These are phyloP conservation scores for Berkeleyomyces rouxiae DNA, from an alignment of 2,329 filamentous ascomycete species.

Conservation along the genomic window DNA sequence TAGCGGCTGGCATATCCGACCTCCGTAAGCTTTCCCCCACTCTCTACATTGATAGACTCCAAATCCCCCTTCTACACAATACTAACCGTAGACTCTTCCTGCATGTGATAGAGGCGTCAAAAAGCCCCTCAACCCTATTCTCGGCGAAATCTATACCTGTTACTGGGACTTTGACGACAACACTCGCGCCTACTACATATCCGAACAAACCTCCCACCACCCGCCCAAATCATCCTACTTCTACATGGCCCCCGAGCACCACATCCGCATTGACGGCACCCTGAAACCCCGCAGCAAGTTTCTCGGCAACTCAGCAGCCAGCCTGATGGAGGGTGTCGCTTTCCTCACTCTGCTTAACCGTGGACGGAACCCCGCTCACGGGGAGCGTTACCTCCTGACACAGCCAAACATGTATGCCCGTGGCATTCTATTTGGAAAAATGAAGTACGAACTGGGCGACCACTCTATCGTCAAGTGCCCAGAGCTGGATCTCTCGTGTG, in stretches of 20 bases:
- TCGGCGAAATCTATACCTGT: conserved; percentile 86
- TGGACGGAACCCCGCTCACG: conserved; percentile 44
- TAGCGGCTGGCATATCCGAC: conserved; percentile 97
- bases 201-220: conserved; percentile 95
- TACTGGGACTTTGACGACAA: conserved; percentile 85
- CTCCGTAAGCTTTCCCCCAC: conserved; percentile 47
- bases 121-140: conserved; percentile 90
- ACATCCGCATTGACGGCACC: conserved; percentile 89
- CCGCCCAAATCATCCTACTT: conserved; percentile 98
- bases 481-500: conserved; percentile 68
- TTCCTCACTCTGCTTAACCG: conserved; percentile 70
- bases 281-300: conserved; percentile 92
- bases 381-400: conserved; percentile 83
- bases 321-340: conserved; percentile 94
- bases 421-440: conserved; percentile 93
- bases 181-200: conserved; percentile 84
- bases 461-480: conserved; percentile 87
- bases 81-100: conserved; percentile 9
- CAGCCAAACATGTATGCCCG: conserved; percentile 99
- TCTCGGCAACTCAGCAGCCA: conserved; percentile 89
- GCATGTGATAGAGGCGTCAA: conserved; percentile 61
- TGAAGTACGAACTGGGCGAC: conserved; percentile 98
- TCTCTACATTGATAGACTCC: background rate
- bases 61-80: background rate
- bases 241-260: conserved; percentile 86